Evolutionary conservation across 2,329 filamentous ascomycete genomes (phyloP).

Genomic region (Parascedosporium putredinis): DNA sequence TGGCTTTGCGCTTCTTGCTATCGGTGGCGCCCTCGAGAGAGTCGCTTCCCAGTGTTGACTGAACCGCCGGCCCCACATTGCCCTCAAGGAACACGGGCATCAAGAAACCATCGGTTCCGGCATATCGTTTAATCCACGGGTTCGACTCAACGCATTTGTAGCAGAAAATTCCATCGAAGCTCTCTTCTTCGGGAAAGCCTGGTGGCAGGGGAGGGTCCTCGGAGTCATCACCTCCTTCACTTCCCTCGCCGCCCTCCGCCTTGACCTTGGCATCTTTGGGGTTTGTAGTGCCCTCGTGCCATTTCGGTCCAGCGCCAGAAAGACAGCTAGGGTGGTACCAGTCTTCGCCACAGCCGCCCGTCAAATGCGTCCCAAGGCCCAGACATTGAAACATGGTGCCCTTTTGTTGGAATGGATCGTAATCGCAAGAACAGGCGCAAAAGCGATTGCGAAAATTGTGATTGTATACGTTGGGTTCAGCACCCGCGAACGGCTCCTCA

Average conservation of each 20-base stretch:
- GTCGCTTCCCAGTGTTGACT: neutral
- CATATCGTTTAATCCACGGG: conserved; percentile 88
- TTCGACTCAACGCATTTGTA: conserved; percentile 85
- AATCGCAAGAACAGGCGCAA: conserved; percentile 80
- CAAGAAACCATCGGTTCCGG: conserved; percentile 69
- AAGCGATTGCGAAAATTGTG: conserved; percentile 92
- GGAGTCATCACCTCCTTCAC: conserved; percentile 30
- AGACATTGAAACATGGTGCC: conserved; percentile 98
- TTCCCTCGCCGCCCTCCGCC: conserved; percentile 16
- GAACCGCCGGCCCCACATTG: conserved; percentile 11
- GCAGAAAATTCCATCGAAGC: conserved; percentile 84
- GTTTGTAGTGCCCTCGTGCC: conserved; percentile 45
- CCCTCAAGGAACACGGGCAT: conserved; percentile 48
- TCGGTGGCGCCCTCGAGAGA: neutral
- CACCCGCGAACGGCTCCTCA: conserved; percentile 46
- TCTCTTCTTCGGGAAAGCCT: conserved; percentile 80
- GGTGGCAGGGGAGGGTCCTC: conserved; percentile 63
- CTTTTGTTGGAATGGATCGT: conserved; percentile 80
- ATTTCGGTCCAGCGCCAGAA: conserved; percentile 66
- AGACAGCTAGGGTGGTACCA: conserved; percentile 96
- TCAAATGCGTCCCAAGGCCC: conserved; percentile 67
- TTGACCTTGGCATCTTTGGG: conserved; percentile 13
- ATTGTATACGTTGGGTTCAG: conserved; percentile 75
- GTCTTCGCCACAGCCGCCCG: conserved; percentile 88
- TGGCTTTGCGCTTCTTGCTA: conserved; percentile 58